phyloP scores from a whole-genome alignment of 179 eudicot genomes.

The Silene coronaria region DNA sequence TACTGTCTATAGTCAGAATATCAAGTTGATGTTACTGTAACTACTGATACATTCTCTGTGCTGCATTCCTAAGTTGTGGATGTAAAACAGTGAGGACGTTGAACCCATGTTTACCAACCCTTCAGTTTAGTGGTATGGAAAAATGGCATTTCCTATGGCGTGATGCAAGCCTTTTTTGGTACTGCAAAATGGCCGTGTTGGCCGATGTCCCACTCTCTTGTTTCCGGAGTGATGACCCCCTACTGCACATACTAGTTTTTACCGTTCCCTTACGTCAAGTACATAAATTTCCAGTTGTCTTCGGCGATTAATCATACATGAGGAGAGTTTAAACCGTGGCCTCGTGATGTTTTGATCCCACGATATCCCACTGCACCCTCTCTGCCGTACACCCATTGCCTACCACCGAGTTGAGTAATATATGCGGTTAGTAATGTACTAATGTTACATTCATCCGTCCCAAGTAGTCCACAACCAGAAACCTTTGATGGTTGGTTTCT shows the following conservation, averaged over 20 bases:
- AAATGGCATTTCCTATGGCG: not conserved
- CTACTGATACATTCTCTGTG: not conserved
- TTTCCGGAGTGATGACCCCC: no score
- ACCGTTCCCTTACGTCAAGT: no score
- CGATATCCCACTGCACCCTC: not conserved
- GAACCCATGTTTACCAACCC: not conserved
- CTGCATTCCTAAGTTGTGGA: not conserved
- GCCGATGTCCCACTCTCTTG: no score
- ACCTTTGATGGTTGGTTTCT: not conserved
- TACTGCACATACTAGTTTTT: no score
- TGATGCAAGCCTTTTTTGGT: not conserved
- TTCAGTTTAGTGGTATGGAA: not conserved
- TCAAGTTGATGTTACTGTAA: conserved; percentile 8
- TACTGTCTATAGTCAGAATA: not conserved
- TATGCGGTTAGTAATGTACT: not conserved
- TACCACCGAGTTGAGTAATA: not conserved
- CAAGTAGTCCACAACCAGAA: not conserved
- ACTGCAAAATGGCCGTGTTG: no score
- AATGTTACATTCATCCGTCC: not conserved
- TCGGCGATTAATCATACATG: no score
- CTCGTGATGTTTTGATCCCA: not conserved
- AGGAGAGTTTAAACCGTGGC: no score
- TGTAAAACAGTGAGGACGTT: not conserved
- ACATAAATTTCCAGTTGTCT: no score
- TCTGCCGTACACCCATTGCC: not conserved